Evolutionary conservation across 371 early-diverging fungal species (phyloP), one percentile per base, ranked within the genome.

Genomic region (Mortierella sp.): DNA sequence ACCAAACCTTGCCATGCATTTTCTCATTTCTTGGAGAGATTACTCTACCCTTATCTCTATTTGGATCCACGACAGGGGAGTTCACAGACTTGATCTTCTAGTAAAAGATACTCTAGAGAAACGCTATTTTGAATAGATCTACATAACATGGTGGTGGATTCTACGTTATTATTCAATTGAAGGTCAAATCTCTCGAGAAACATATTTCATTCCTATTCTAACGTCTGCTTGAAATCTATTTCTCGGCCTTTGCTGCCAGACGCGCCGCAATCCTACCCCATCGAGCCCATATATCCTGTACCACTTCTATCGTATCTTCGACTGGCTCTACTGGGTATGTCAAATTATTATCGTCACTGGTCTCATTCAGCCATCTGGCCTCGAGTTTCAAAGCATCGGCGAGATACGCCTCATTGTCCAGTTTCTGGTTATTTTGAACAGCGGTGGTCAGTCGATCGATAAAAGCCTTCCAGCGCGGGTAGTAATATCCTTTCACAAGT

Each of bases 401-500:
- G 28, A 57, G 24, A 41, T 69, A 81, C 2, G 58, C 57, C 15
- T 50, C 57, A 43, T 75, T 63, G 13, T 81, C 70, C 48, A 81
- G 36, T 0, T 28, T 9, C 0, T 22, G 13, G 1, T 72, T 43
- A 13, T 45, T 48, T 41, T 61, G 22, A 1, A 76, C 68, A 0
- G 82, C 76, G 13, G 57, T 43, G 21, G 60, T 61, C 2, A 81
- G 32, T 0, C 63, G 65, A 32, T 76, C 67, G 7, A 81, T 67
- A 69, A 81, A 81, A 13, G 72, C 60, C 43, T 72, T 19, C 82
- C 82, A 81, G 0, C 82, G 76, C 0, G 72, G 82, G 13, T 59
- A 69, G 22, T 76, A 72, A 38, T 53, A 81, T 38, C 58, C 76
- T 40, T 72, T 75, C 21, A 69, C 76, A 0, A 81, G 22, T 0